These are phyloP conservation scores for Corymbia calophylla DNA, from an alignment of 441 rosid genomes.

Conservation along the genomic window DNA sequence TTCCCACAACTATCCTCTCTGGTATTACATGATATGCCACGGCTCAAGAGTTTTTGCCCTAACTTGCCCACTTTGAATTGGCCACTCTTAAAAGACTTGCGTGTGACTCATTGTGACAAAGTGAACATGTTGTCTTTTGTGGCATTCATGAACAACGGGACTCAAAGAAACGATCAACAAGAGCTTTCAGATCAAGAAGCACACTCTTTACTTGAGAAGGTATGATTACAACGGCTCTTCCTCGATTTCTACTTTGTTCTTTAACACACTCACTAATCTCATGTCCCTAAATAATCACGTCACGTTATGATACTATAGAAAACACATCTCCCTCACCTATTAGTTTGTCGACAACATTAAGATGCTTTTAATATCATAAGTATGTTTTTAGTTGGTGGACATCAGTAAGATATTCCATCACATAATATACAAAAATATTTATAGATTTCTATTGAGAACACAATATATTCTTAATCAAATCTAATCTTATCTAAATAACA, in stretches of 20 bases:
- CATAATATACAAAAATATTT: background rate
- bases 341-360: background rate
- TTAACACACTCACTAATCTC: no score
- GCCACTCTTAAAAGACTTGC: background rate
- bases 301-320: no score
- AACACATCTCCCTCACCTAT: background rate
- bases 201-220: background rate
- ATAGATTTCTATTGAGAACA: accelerated
- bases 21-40: background rate
- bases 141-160: background rate
- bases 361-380: no score
- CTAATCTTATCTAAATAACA: background rate
- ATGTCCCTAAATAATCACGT: background rate
- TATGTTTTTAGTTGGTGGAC: background rate
- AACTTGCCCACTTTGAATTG: background rate
- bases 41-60: background rate
- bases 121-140: accelerated
- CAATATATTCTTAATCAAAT: background rate
- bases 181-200: no score
- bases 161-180: background rate
- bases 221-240: background rate
- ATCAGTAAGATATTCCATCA: no score
- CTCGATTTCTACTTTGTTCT: background rate
- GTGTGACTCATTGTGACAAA: background rate
- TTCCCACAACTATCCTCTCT: background rate